Conservation (phyloP, 495 filamentous ascomycete genomes). For the Aspergillus sclerotiicarbonarius region DNA sequence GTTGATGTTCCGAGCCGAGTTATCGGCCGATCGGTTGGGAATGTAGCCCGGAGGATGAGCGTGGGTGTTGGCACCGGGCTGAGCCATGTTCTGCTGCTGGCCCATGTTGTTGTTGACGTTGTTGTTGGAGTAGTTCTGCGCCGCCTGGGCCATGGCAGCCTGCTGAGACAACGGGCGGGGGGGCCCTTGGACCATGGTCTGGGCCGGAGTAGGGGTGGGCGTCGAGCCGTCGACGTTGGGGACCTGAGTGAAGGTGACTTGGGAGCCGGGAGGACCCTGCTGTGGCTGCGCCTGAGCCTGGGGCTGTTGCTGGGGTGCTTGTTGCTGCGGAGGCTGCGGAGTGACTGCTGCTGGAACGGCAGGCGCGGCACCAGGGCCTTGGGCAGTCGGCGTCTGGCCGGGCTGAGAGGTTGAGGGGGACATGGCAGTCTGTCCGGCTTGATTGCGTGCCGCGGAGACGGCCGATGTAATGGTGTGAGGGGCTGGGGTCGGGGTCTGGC, state of each 20-base stretch:
- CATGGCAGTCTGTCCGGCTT: conserved; percentile 39
- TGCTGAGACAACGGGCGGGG: conserved; percentile 61
- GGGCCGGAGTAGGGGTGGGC: conserved; percentile 41
- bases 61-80: conserved; percentile 37
- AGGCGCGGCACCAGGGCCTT: conserved; percentile 30
- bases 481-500: conserved; percentile 42
- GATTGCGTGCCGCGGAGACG: conserved; percentile 50
- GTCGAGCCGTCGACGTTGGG: conserved; percentile 35
- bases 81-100: conserved; percentile 35
- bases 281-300: conserved; percentile 23
- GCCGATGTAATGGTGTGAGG: conserved; percentile 55
- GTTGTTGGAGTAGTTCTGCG: conserved; percentile 53
- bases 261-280: conserved; percentile 40
- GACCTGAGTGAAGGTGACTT: conserved; percentile 37
- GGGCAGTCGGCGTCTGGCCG: conserved; percentile 35
- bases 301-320: conserved; percentile 43
- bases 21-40: conserved; percentile 47
- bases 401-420: conserved; percentile 40
- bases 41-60: conserved; percentile 54
- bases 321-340: conserved; percentile 45
- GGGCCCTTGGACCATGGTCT: conserved; percentile 48
- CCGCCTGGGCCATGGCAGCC: conserved; percentile 60
- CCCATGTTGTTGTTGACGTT: conserved; percentile 28
- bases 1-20: conserved; percentile 49
- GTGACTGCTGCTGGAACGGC: conserved; percentile 14